These are phyloP conservation scores for Byssochlamys sp. DNA, from an alignment of 2,329 filamentous ascomycete species.

Conservation along the genomic window DNA sequence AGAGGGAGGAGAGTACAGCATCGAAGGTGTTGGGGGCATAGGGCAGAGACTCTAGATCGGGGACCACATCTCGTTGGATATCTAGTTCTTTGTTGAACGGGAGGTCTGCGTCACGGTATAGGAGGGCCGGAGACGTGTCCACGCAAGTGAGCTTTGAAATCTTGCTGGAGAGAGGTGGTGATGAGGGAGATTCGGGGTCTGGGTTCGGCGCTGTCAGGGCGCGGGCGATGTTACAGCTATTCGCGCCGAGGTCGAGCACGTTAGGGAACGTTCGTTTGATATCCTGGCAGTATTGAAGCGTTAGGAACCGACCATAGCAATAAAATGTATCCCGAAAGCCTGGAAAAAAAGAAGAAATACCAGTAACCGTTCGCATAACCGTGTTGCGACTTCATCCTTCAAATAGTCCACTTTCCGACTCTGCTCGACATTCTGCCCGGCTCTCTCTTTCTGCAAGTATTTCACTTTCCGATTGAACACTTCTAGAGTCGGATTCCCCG, in stretches of 20 bases:
- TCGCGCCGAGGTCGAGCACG: constrained; percentile 86
- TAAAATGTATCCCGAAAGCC: neutral
- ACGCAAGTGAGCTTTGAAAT: constrained; percentile 68
- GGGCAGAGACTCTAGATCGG: constrained; percentile 57
- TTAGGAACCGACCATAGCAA: constrained; percentile 7
- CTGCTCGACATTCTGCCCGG: constrained; percentile 57
- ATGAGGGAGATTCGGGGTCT: constrained; percentile 41
- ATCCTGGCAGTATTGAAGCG: constrained; percentile 48
- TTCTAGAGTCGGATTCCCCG: constrained; percentile 68
- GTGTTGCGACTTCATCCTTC: constrained; percentile 78
- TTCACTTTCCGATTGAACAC: constrained; percentile 86
- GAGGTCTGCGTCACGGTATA: constrained; percentile 63
- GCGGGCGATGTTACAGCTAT: constrained; percentile 86
- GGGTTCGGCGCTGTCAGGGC: constrained; percentile 63
- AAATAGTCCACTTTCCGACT: constrained; percentile 83
- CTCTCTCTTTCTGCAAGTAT: constrained; percentile 82
- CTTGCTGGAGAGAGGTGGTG: constrained; percentile 54
- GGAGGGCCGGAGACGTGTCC: constrained; percentile 66
- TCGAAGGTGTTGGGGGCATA: constrained; percentile 73
- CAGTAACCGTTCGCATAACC: constrained; percentile 75
- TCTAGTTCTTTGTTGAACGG: constrained; percentile 63
- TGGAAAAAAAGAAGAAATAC: constrained; percentile 35
- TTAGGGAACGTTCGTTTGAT: constrained; percentile 79
- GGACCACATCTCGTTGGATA: constrained; percentile 65
- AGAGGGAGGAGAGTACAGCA: constrained; percentile 77